phyloP scores from a whole-genome alignment of 2,329 filamentous ascomycete genomes.

The Orbilia brochopaga region DNA sequence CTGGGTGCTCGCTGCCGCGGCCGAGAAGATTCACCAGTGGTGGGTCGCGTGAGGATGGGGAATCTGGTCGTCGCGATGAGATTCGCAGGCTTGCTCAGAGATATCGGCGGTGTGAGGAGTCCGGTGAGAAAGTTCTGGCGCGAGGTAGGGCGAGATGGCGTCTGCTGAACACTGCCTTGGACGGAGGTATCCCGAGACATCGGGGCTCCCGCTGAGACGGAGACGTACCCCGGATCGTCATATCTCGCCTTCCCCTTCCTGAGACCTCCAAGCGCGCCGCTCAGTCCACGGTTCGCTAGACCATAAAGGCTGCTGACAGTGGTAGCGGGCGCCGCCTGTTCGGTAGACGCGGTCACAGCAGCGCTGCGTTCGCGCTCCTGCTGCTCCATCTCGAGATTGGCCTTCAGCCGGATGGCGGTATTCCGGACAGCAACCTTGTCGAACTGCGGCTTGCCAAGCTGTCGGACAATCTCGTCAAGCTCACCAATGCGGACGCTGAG shows the following conservation, averaged over 20 bases:
- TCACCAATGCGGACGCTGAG: constrained; percentile 89
- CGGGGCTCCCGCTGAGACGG: constrained; percentile 48
- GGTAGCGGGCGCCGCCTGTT: constrained; percentile 18
- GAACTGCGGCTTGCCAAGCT: constrained; percentile 75
- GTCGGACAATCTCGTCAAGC: constrained; percentile 85
- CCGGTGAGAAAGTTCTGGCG: constrained; percentile 52
- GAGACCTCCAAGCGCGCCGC: constrained; percentile 36
- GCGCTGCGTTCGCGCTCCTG: constrained; percentile 79
- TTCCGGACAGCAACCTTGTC: constrained; percentile 82
- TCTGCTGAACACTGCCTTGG: constrained; percentile 49
- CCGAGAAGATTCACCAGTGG: constrained; percentile 24
- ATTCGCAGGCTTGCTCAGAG: constrained; percentile 38
- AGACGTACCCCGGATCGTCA: constrained; percentile 49
- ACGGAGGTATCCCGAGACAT: constrained; percentile 52
- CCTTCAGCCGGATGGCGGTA: constrained; percentile 87
- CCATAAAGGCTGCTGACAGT: constrained; percentile 47
- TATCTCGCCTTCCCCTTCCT: constrained; percentile 39
- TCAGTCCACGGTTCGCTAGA: constrained; percentile 31
- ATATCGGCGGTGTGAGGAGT: constrained; percentile 53
- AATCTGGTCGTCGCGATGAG: constrained; percentile 31
- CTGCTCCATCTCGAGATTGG: constrained; percentile 97
- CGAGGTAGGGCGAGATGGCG: constrained; percentile 53
- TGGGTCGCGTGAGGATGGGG: constrained; percentile 19
- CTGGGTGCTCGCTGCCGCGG: constrained; percentile 37
- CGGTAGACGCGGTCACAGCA: constrained; percentile 27